These are phyloP conservation scores for Proliferodiscus dingleyae DNA, from an alignment of 2,329 filamentous ascomycete genomes.

Conservation along the genomic window DNA sequence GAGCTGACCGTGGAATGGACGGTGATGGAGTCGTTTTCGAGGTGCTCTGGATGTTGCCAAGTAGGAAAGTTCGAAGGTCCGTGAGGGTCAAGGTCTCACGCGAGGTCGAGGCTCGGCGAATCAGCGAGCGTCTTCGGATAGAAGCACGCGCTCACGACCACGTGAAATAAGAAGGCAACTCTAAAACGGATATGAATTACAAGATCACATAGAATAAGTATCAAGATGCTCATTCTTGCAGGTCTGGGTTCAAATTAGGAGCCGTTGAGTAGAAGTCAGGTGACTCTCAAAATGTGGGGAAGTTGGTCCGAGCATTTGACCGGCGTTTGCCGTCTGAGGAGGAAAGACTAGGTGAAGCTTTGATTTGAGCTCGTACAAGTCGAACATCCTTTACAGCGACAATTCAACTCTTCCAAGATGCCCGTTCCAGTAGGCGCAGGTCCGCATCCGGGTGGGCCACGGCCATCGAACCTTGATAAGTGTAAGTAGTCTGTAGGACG, in stretches of 20 bases:
- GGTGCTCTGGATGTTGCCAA: slow-evolving; percentile 22
- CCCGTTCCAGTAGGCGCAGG: slow-evolving; percentile 47
- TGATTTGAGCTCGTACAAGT: background rate
- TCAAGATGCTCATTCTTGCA: background rate
- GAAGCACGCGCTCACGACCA: slow-evolving; percentile 21
- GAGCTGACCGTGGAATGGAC: slow-evolving; percentile 9
- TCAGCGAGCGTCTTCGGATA: slow-evolving; percentile 12
- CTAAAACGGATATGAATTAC: background rate
- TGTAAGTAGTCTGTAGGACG: slow-evolving; percentile 41
- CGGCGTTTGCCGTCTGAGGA: background rate
- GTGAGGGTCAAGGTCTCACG: slow-evolving; percentile 15
- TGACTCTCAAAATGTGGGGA: background rate
- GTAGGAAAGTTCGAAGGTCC: slow-evolving; percentile 26
- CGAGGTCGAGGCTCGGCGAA: slow-evolving; percentile 16
- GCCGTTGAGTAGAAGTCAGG: background rate
- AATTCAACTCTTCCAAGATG: slow-evolving; percentile 21
- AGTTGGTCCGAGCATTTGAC: background rate
- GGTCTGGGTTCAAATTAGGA: background rate
- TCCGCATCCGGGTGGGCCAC: slow-evolving; percentile 47
- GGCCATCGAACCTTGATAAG: slow-evolving; percentile 69
- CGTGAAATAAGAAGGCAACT: background rate
- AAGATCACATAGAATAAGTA: background rate
- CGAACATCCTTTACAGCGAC: background rate
- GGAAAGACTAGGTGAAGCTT: background rate
- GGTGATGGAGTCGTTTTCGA: slow-evolving; percentile 13